Base-by-base conservation (phyloP, 2,329 filamentous ascomycete genomes). In the Pseudogymnoascus sp. region DNA sequence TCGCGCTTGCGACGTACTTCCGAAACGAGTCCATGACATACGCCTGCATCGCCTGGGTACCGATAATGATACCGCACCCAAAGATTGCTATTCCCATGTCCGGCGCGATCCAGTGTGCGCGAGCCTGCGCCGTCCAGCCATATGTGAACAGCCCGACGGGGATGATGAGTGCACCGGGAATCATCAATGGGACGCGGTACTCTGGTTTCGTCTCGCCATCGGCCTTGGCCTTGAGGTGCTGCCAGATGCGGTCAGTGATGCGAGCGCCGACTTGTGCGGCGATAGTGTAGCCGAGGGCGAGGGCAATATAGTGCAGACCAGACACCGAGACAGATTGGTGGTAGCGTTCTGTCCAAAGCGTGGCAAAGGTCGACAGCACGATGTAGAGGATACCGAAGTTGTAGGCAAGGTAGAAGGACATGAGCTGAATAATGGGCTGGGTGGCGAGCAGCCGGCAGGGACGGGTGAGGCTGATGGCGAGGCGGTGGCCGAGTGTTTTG, bases 101-200 rank as follows among this genome's bases (percentile, higher is more conserved):
- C 0, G 83, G 82, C 17, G 83, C 73, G 31, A 86, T 82, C 82
- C 82, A 86, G 67, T 83, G 80, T 0, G 76, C 74, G 5, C 78
- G 70, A 23, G 78, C 76, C 59, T 84, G 76, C 0, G 82, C 82
- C 0, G 77, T 75, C 83, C 83, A 86, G 36, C 83, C 83, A 68
- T 85, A 86, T 72, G 79, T 77, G 66, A 85, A 79, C 0, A 86
- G 75, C 0, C 81, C 79, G 9, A 87, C 74, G 0, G 84, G 84
- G 0, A 85, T 42, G 1, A 86, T 64, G 0, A 86, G 47, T 0
- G 80, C 79, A 0, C 80, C 82, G 0, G 81, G 74, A 10, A 84
- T 69, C 72, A 85, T 81, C 2, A 87, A 75, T 0, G 85, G 85
- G 0, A 87, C 76, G n/a, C 87, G 83, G 68, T 82, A 85, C 67